phyloP scores from a whole-genome alignment of 768 basidiomycete genomes.

The Boletus rubescentipes region DNA sequence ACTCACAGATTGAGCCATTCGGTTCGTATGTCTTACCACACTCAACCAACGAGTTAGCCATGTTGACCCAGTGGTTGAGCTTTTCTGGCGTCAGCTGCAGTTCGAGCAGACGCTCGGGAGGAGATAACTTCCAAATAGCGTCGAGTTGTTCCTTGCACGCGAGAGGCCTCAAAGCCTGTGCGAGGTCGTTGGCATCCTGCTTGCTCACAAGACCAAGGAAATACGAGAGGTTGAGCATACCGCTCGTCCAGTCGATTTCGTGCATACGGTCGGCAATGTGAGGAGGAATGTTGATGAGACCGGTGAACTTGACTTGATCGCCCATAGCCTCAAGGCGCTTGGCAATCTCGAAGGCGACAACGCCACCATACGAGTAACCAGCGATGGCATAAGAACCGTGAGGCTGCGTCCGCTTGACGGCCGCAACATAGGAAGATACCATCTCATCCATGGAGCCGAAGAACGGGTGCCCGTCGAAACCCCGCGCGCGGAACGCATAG shows the following conservation, averaged over 20 bases:
- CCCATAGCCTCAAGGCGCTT: conserved; percentile 37
- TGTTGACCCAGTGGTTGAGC: conserved; percentile 31
- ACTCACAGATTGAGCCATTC: conserved; percentile 27
- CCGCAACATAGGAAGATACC: conserved; percentile 36
- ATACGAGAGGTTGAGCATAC: conserved; percentile 41
- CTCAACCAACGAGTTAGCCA: conserved; percentile 31
- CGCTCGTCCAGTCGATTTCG: conserved; percentile 41
- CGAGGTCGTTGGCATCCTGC: conserved; percentile 23
- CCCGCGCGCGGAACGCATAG: conserved; percentile 45
- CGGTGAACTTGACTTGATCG: conserved; percentile 39
- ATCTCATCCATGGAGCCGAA: conserved; percentile 41
- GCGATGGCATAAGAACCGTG: conserved; percentile 42
- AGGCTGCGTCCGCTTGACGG: conserved; percentile 35
- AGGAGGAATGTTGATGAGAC: conserved; percentile 44
- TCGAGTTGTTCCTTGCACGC: conserved; percentile 26
- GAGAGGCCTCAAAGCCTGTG: conserved; percentile 18
- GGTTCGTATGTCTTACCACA: conserved; percentile 31
- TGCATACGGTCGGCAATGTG: conserved; percentile 42
- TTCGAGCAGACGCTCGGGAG: conserved; percentile 27
- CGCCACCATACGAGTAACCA: conserved; percentile 47
- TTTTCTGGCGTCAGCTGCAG: conserved; percentile 27
- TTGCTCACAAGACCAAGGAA: conserved; percentile 38
- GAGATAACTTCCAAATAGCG: conserved; percentile 27
- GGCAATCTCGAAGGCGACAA: conserved; percentile 43
- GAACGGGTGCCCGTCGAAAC: conserved; percentile 41